Percentiles rank a stretch among this genome's conserved stretches.
Conservation (phyloP, 1,284 basidiomycete species). For the Papiliotrema nemorosa region DNA sequence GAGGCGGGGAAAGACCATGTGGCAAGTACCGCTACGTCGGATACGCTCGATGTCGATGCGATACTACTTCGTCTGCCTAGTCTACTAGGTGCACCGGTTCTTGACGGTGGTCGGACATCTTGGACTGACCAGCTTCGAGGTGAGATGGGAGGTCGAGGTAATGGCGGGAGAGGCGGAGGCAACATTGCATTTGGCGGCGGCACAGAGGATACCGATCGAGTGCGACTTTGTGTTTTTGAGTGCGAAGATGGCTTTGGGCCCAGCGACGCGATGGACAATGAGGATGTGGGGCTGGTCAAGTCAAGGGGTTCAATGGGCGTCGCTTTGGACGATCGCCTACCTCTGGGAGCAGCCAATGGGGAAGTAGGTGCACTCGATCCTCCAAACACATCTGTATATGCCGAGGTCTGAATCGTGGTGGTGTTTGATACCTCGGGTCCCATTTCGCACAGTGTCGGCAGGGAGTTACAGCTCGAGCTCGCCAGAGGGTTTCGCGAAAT, state of each 20-base stretch:
- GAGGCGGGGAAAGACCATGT: slow-evolving; percentile 19
- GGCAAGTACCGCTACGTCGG: slow-evolving; percentile 17
- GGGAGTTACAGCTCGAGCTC: slow-evolving; percentile 20
- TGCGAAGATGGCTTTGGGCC: background rate
- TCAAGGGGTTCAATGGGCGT: background rate
- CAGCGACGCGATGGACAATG: background rate
- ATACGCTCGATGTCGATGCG: slow-evolving; percentile 6
- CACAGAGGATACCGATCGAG: background rate
- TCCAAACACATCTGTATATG: background rate
- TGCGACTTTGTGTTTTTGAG: background rate
- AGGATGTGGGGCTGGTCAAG: background rate
- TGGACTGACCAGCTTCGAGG: background rate
- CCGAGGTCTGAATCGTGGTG: background rate
- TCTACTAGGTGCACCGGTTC: too few relatives aligned
- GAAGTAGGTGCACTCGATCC: background rate
- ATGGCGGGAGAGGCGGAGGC: background rate
- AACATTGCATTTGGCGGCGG: background rate
- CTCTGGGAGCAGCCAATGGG: background rate
- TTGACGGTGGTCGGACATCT: background rate
- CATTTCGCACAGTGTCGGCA: slow-evolving; percentile 15
- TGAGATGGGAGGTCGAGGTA: background rate
- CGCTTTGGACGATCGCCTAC: background rate
- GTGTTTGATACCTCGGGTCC: background rate
- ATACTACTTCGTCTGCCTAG: background rate
- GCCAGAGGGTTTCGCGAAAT: slow-evolving; percentile 29